Evolutionary conservation across 1,284 basidiomycete species (phyloP), one percentile per base, ranked within the genome.

Genomic region (Schizophyllum amplum): DNA sequence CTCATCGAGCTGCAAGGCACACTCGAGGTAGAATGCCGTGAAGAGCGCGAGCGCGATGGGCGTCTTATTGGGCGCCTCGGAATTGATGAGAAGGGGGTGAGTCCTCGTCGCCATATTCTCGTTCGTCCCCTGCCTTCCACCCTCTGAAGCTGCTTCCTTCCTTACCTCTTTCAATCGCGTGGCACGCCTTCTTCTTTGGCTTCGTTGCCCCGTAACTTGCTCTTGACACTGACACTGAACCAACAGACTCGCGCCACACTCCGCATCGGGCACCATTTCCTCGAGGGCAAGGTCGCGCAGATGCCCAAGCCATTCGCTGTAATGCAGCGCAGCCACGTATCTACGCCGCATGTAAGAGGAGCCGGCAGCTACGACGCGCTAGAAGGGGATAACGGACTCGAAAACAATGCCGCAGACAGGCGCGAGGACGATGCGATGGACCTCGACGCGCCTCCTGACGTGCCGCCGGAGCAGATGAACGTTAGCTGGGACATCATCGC

Each of bases 271-370:
- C 87, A 95, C 69, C 91, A 97, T 66, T 75, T 93, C 17, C 81
- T 97, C 1, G 94, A 97, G 67, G 94, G 94, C 52, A 92, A 90
- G 66, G 77, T 96, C 57, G 79, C 84, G 42, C 79, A 75, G 48
- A 77, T 97, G 9, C 70, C 85, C 0, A 92, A 90, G 66, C 91
- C 92, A 0, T 78, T 91, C 50, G 92, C 86, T 0, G 80, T 94
- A 52, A 72, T 91, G 15, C 74, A 76, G 60, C 75, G 79, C 50
- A 50, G 22, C 11, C 11, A 20, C 48, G 48, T 58, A 64, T 59
- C 51, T 25, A 51, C 24, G 59, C 60, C 11, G 55, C 54, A 4
- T 26, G 42, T 23, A 27, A 46, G 5, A 4, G 24, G 23, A 49
- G 6, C 25, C 0, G 27, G 22, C 11, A 55, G 53, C 1, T 59